A percentile compares a stretch with the other conserved stretches of the same genome.
These are phyloP conservation scores for Picea glauca DNA, from an alignment of 75 land plant species.

Conservation along the genomic window DNA sequence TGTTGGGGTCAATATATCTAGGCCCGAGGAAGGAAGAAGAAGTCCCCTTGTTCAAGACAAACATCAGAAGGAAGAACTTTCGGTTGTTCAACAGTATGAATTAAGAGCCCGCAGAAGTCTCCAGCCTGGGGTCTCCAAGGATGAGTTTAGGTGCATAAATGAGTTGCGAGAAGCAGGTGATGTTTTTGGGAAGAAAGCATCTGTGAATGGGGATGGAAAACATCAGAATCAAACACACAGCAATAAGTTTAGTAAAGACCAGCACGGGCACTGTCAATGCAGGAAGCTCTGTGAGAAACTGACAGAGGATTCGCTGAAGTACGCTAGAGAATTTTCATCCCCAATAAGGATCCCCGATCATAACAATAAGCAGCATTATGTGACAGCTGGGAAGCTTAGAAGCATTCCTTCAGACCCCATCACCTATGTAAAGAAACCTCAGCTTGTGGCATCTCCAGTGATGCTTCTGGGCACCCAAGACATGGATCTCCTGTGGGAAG, in stretches of 20 bases:
- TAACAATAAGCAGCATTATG: neutral
- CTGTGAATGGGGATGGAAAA: neutral
- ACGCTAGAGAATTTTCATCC: neutral
- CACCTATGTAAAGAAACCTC: neutral
- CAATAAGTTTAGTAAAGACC: neutral
- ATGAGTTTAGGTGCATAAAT: neutral
- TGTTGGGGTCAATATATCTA: no score
- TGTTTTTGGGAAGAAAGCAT: neutral
- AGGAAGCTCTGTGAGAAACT: no score
- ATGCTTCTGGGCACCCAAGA: neutral
- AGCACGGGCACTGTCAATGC: neutral
- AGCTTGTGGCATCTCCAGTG: neutral
- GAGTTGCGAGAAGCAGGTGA: neutral
- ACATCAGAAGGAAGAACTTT: neutral
- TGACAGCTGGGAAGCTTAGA: neutral
- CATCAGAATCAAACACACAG: neutral
- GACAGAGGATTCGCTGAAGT: no score
- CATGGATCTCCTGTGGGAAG: slow-evolving; percentile 8
- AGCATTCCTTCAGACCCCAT: neutral
- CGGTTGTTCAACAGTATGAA: neutral
- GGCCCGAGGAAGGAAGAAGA: no score
- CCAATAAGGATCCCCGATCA: neutral
- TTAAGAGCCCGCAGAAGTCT: neutral
- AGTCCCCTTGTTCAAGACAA: no score
- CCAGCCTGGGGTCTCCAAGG: neutral